Evolutionary conservation across 164 flowering plant species (phyloP).

Genomic region (Echeveria elegans): DNA sequence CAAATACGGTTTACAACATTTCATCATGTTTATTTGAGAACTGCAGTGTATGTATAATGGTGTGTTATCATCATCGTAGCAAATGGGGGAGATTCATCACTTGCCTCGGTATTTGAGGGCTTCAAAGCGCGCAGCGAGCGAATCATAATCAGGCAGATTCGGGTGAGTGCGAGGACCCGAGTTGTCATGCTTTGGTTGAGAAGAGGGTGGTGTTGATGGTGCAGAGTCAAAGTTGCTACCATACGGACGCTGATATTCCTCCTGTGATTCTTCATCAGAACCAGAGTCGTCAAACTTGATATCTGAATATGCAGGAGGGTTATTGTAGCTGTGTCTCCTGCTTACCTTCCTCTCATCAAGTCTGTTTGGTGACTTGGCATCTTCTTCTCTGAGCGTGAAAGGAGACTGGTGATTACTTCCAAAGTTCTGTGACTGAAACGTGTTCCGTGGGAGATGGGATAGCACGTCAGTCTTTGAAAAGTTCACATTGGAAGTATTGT

Average conservation of each 20-base stretch:
- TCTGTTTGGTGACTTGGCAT: conserved; percentile 10
- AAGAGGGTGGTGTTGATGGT: conserved; percentile 37
- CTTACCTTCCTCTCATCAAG: conserved; percentile 15
- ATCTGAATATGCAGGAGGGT: conserved; percentile 32
- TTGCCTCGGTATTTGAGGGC: conserved; percentile 45
- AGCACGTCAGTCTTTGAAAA: conserved; percentile 11
- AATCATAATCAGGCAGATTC: conserved; percentile 80
- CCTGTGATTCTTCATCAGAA: conserved; percentile 70
- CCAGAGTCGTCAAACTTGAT: conserved; percentile 81
- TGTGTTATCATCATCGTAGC: background rate
- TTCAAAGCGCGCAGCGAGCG: conserved; percentile 84
- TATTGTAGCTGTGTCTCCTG: conserved; percentile 63
- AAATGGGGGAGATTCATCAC: background rate
- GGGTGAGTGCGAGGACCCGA: conserved; percentile 55
- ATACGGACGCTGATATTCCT: conserved; percentile 17
- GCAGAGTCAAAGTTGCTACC: conserved; percentile 19
- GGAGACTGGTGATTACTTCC: conserved; percentile 13
- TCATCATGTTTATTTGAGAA: background rate
- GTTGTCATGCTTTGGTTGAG: conserved; percentile 12
- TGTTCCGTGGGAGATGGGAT: conserved; percentile 15
- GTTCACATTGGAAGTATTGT: conserved; percentile 10
- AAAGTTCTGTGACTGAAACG: conserved; percentile 19
- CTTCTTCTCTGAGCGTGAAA: conserved; percentile 21
- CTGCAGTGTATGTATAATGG: background rate
- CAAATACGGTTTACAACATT: background rate